A percentile compares a stretch with the other conserved stretches of the same genome.
These are phyloP conservation scores for Pseudogymnoascus sp. DNA, from an alignment of 2,329 filamentous ascomycete species.

Conservation along the genomic window DNA sequence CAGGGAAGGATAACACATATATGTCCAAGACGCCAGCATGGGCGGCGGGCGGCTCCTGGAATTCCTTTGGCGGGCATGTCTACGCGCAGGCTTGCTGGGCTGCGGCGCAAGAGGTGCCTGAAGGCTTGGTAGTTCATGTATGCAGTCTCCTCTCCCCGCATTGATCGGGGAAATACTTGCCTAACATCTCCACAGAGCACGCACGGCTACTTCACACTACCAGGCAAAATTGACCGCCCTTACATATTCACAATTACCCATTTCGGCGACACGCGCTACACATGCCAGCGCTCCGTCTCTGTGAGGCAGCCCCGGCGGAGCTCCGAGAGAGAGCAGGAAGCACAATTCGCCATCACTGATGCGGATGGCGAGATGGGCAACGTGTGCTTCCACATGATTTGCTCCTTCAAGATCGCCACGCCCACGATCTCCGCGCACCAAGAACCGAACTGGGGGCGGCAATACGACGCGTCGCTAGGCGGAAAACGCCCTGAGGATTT, in stretches of 20 bases:
- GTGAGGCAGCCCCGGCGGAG: conserved; percentile 38
- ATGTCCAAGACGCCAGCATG: conserved; percentile 13
- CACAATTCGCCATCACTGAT: conserved; percentile 1
- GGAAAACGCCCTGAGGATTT: conserved; percentile 8
- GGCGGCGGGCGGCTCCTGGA: conserved; percentile 12
- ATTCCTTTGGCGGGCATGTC: conserved; percentile 37
- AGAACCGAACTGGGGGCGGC: not conserved
- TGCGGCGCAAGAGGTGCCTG: conserved; percentile 28
- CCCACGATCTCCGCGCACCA: conserved; percentile 12
- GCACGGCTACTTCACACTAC: conserved; percentile 45
- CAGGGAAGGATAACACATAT: conserved; percentile 10
- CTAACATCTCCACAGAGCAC: conserved; percentile 25
- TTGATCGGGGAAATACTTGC: not conserved
- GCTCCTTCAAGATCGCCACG: conserved; percentile 39
- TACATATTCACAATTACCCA: conserved; percentile 43
- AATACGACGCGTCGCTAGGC: conserved; percentile 12
- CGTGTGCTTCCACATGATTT: conserved; percentile 42
- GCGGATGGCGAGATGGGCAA: conserved; percentile 27
- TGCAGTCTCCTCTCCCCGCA: conserved; percentile 16
- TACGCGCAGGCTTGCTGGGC: conserved; percentile 35
- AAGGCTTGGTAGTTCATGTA: conserved; percentile 34
- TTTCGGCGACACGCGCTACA: conserved; percentile 38
- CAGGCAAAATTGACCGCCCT: conserved; percentile 39
- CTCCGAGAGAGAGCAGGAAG: conserved; percentile 28
- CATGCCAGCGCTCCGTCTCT: conserved; percentile 41